Conservation (phyloP, 139 green algal genomes). For the Chlorella sorokiniana region DNA sequence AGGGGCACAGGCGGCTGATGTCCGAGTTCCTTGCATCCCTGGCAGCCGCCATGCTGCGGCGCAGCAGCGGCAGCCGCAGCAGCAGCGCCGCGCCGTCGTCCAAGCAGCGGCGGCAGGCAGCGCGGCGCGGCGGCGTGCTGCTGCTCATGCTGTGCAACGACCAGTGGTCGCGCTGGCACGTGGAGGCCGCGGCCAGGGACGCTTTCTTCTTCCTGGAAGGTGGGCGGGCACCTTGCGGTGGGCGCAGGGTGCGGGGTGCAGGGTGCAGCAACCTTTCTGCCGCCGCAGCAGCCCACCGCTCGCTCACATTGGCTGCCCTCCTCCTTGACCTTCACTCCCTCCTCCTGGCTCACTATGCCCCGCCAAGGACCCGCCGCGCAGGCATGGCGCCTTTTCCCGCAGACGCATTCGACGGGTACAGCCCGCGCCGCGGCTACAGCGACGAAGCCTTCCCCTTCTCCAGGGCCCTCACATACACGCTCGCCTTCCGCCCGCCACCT, state of each 20-base stretch:
- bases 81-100: not conserved
- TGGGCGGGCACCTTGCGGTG: not conserved
- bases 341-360: not conserved
- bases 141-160: slow-evolving; percentile 25
- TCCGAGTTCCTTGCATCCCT: slow-evolving; percentile 10
- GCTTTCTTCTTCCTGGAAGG: slow-evolving; percentile 35
- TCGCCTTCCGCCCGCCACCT: slow-evolving; percentile 9
- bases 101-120: not conserved
- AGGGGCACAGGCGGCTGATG: slow-evolving; percentile 42
- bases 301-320: too few relatives aligned
- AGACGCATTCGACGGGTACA: slow-evolving; percentile 35
- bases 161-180: slow-evolving; percentile 41
- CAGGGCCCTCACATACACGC: slow-evolving; percentile 27
- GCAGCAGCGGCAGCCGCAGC: not conserved
- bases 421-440: not conserved
- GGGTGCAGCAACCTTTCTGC: too few relatives aligned
- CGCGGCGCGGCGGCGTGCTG: too few relatives aligned
- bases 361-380: not conserved
- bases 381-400: not conserved
- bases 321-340: too few relatives aligned
- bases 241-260: not conserved
- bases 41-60: not conserved
- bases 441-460: slow-evolving; percentile 30
- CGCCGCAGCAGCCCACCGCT: too few relatives aligned
- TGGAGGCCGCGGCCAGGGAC: slow-evolving; percentile 22